Conservation (phyloP, 129 eudicot species). For the Arctium lappa region DNA sequence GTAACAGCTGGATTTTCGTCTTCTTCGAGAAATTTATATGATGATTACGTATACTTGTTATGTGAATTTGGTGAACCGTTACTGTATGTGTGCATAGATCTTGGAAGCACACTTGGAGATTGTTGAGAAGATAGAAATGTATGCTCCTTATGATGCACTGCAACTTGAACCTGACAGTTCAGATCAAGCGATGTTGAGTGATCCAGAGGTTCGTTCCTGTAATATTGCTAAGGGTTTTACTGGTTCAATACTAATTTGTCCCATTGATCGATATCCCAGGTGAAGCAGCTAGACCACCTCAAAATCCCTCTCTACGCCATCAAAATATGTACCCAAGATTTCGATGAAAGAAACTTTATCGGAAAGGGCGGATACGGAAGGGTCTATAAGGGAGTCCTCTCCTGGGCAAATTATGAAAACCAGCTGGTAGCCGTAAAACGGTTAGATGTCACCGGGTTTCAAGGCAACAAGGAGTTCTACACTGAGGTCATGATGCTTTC, state of each 20-base stretch:
- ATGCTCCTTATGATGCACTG: constrained; percentile 56
- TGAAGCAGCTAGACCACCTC: not conserved
- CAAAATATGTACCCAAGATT: not conserved
- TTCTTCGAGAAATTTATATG: not conserved
- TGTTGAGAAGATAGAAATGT: constrained; percentile 45
- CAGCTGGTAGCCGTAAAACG: not conserved
- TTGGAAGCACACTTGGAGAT: constrained; percentile 52
- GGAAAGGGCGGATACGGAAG: not conserved
- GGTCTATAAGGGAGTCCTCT: not conserved
- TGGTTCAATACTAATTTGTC: not conserved
- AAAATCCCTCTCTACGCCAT: not conserved
- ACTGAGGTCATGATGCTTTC: constrained; percentile 6
- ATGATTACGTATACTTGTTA: not conserved
- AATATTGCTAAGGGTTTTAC: not conserved
- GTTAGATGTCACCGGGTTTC: constrained; percentile 5
- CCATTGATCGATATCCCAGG: not conserved
- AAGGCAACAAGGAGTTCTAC: constrained; percentile 7
- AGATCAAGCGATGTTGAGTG: constrained; percentile 55
- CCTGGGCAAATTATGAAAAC: not conserved
- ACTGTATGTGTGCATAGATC: constrained; percentile 29
- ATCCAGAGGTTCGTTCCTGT: constrained; percentile 43
- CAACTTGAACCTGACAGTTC: constrained; percentile 65
- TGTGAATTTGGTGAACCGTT: not conserved
- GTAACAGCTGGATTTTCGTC: constrained; percentile 14
- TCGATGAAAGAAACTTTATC: not conserved